phyloP scores from a whole-genome alignment of 1,139 yeast species.

The Suhomyces maxii region DNA sequence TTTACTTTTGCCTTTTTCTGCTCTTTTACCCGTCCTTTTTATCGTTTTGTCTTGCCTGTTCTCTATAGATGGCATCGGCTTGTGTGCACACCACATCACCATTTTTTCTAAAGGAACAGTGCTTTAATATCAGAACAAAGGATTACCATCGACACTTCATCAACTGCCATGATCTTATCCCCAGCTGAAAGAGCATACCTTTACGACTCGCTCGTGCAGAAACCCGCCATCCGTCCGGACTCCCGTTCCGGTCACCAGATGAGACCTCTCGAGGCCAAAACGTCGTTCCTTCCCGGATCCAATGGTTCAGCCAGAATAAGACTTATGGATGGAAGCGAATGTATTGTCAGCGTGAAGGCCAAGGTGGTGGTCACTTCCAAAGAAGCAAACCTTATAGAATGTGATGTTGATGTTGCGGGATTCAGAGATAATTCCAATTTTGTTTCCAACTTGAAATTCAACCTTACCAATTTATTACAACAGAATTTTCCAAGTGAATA shows the following conservation, averaged over 20 bases:
- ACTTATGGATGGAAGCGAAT: constrained; percentile 87
- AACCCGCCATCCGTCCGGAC: constrained; percentile 78
- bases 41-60: too few species aligned
- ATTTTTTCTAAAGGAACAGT: too few species aligned
- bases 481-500: constrained; percentile 48
- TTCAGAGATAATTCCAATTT: constrained; percentile 68
- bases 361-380: constrained; percentile 65
- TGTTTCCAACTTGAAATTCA: constrained; percentile 57
- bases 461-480: constrained; percentile 47
- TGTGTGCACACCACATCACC: too few species aligned
- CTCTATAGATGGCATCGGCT: too few species aligned
- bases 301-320: constrained; percentile 90
- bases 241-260: constrained; percentile 72
- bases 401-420: constrained; percentile 76
- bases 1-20: too few species aligned
- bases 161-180: constrained; percentile 58
- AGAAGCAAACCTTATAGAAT: constrained; percentile 53
- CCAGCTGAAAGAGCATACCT: constrained; percentile 85
- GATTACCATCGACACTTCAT: too few species aligned
- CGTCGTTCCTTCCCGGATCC: constrained; percentile 78
- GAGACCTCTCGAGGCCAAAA: constrained; percentile 81
- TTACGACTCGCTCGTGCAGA: constrained; percentile 64
- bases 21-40: too few species aligned
- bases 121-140: too few species aligned
- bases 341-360: constrained; percentile 85